Base-by-base conservation (phyloP, 805 yeast species). In the Myxozyma sirexii region DNA sequence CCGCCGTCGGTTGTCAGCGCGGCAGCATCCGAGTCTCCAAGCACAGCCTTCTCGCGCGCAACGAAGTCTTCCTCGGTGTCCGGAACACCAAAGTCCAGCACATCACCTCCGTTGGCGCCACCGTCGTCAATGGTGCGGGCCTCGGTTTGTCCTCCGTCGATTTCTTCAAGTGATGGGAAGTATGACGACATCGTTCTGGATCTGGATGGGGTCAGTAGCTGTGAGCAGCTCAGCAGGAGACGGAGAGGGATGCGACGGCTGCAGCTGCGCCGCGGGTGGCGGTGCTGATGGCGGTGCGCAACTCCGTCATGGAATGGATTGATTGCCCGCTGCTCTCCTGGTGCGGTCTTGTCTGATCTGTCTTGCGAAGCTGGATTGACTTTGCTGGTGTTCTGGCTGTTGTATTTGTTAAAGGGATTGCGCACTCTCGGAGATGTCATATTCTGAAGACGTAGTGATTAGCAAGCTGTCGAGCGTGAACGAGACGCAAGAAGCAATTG, bases 401-500 rank as follows among this genome's bases (percentile, higher is more conserved):
- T n/a, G 2, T 15, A 4, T 2, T 17, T 6, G 42, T 8, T 7
- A 38, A 4, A 38, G 42, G 7, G 42, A 33, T 38, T 17, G 3
- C 10, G 7, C 21, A 38, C 5, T 38, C 3, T 15, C 7, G 21
- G 24, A 31, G 23, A 74, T 74, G 87, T 79, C 87, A 5, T 84
- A 78, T 64, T 75, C 85, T 2, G 75, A 76, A 55, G 83, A 80
- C 46, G 75, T 73, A n/a, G 80, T 84, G 24, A 64, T 67, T n/a
- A 71, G 70, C 41, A 70, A 72, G 57, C 69, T 73, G 26, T 66
- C 69, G 10, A 47, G 64, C 24, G 74, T 85, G 38, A 81, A 78
- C 59, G 87, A 84, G 63, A 80, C 90, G 0, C 90, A 84, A 68
- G 88, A 84, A 59, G 80, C 88, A n/a, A 87, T 87, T 64, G 88